phyloP scores from a whole-genome alignment of 106 monocot genomes.

The Hemerocallis citrina region DNA sequence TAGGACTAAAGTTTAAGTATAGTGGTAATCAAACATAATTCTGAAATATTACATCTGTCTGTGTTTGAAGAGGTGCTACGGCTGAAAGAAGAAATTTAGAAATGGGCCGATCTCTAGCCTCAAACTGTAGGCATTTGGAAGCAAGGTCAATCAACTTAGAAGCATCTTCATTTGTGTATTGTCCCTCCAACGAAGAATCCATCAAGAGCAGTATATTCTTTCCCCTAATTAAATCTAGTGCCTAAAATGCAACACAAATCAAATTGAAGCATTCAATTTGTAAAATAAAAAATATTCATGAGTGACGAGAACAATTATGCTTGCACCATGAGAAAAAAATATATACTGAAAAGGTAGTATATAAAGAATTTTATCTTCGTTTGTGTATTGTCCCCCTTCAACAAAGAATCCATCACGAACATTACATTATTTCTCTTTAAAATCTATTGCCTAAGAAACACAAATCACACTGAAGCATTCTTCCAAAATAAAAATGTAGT shows the following conservation, averaged over 20 bases:
- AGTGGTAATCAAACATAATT: neutral
- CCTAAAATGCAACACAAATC: constrained; percentile 27
- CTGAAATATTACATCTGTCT: constrained; percentile 54
- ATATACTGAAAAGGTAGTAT: neutral
- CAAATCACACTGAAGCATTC: constrained; percentile 2
- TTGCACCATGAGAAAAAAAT: neutral
- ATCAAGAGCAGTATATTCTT: constrained; percentile 68
- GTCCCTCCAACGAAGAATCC: constrained; percentile 89
- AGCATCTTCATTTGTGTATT: constrained; percentile 88
- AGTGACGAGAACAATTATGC: neutral
- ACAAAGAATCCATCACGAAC: too few species aligned
- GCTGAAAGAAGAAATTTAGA: constrained; percentile 64
- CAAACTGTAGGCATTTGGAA: constrained; percentile 81
- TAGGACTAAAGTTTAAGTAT: too few species aligned
- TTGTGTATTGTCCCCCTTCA: too few species aligned
- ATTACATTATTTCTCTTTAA: too few species aligned
- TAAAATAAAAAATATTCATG: too few species aligned
- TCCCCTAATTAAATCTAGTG: constrained; percentile 84
- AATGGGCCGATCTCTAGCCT: constrained; percentile 75
- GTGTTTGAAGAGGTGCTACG: constrained; percentile 75
- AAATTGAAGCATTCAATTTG: constrained; percentile 2
- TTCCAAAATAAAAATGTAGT: too few species aligned
- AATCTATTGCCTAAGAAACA: too few species aligned
- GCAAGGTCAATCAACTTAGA: constrained; percentile 78
- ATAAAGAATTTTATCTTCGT: too few species aligned